A percentile compares a stretch with the other conserved stretches of the same genome.
phyloP scores from a whole-genome alignment of 257 asterid species.

The Striga asiatica region DNA sequence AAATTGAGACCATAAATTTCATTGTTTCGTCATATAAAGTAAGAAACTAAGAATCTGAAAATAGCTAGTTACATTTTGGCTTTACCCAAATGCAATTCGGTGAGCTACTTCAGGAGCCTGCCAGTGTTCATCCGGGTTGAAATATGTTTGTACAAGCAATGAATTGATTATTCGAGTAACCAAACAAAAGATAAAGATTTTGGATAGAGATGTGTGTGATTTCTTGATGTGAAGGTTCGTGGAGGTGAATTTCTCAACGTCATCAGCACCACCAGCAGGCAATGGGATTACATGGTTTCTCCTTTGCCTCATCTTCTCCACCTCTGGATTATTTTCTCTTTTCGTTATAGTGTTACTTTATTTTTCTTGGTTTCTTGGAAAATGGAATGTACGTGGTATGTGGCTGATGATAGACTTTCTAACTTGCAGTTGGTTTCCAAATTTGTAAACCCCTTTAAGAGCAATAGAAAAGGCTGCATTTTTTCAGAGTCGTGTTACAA shows the following conservation, averaged over 20 bases:
- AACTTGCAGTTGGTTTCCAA: no score
- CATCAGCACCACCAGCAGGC: slow-evolving; percentile 10
- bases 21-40: background rate
- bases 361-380: no score
- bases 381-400: no score
- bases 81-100: slow-evolving; percentile 63
- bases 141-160: slow-evolving; percentile 73
- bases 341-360: no score
- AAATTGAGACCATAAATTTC: slow-evolving; percentile 1
- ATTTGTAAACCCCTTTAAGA: no score
- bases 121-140: slow-evolving; percentile 98
- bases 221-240: slow-evolving; percentile 4
- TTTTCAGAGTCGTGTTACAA: no score
- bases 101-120: slow-evolving; percentile 76
- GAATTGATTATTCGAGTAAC: slow-evolving; percentile 35
- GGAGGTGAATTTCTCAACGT: slow-evolving; percentile 10
- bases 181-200: slow-evolving; percentile 39
- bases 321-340: no score
- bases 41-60: background rate
- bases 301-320: slow-evolving; percentile 25
- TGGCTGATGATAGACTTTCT: no score
- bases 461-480: no score
- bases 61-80: background rate
- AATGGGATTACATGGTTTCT: slow-evolving; percentile 19
- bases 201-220: slow-evolving; percentile 16